A percentile compares a stretch with the other conserved stretches of the same genome.
phyloP scores from a whole-genome alignment of 192 early-diverging fungal species.

The Backusella mclennaniae region DNA sequence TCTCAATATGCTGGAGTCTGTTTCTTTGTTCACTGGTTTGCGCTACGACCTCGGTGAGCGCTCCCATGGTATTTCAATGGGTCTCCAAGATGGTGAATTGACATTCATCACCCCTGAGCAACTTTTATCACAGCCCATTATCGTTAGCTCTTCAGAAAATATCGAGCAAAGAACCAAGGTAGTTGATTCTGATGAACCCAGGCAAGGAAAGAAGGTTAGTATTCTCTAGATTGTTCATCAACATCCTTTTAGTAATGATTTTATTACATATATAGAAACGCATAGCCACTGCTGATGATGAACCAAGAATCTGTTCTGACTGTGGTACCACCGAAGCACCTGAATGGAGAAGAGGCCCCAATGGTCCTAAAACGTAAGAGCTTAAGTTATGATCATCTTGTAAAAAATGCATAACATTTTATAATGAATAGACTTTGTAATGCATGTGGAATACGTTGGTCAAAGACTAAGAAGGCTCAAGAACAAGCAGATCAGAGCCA shows the following conservation, averaged over 20 bases:
- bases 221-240: background rate
- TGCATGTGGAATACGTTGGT: slow-evolving; percentile 52
- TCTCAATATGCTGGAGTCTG: slow-evolving; percentile 12
- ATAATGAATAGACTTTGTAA: slow-evolving; percentile 44
- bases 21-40: slow-evolving; percentile 28
- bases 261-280: background rate
- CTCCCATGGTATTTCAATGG: slow-evolving; percentile 26
- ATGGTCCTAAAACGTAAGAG: slow-evolving; percentile 52
- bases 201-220: slow-evolving; percentile 16
- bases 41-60: slow-evolving; percentile 28
- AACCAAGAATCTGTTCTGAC: slow-evolving; percentile 19
- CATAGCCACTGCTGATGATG: background rate
- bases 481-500: background rate
- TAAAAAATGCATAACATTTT: background rate
- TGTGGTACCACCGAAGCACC: slow-evolving; percentile 53
- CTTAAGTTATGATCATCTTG: background rate
- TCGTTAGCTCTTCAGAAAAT: slow-evolving; percentile 10
- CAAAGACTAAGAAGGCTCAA: slow-evolving; percentile 24
- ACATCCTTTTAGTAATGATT: background rate
- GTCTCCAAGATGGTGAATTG: slow-evolving; percentile 14
- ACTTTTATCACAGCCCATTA: background rate
- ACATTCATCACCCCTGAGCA: background rate
- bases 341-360: slow-evolving; percentile 56
- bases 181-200: background rate
- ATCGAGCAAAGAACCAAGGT: background rate